Evolutionary conservation across 768 basidiomycete genomes (phyloP), one percentile per base, ranked within the genome.

Genomic region (Suillus bovinus): DNA sequence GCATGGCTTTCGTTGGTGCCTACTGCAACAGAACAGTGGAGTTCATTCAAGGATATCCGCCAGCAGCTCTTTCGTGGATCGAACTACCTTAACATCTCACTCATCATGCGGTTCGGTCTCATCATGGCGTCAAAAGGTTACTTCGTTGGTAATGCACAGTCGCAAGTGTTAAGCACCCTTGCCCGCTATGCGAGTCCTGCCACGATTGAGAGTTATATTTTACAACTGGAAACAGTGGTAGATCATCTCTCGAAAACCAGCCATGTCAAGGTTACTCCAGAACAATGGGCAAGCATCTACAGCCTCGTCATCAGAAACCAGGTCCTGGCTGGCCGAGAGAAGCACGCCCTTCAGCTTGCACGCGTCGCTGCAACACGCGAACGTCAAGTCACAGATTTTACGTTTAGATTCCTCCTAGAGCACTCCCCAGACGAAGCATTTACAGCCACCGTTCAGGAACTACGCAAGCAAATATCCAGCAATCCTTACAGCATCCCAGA

Each of bases 111-210:
- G 16, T 82, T 85, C 55, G 83, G 79, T 22, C 59, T 78, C 49
- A 70, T 78, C 5, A 74, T 77, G n/a, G 80, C 80, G 4, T 71
- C 74, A 20, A 86, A 83, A 65, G 86, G 86, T 0, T 81, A 81
- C 61, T 56, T 57, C 47, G 46, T 55, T 57, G 67, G 61, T 29
- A n/a, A 46, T 4, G 64, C 64, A 14, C 64, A 66, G 5, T 63
- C 54, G 58, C 74, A 69, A 8, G 69, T 71, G 56, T 62, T 84
- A 36, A 74, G 78, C 2, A 70, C 72, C 5, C 69, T 89, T 22
- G 72, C 82, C 42, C 80, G 80, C 24, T 83, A 79, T 69, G 76
- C 81, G 3, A 61, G 70, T 6, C 73, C 75, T 4, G 64, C 72
- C 1, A 66, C 75, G 47, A 73, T 75, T 61, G 63, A 69, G 50